These are phyloP conservation scores for Apiospora rasikravindrae DNA, from an alignment of 2,329 filamentous ascomycete species.

Conservation along the genomic window DNA sequence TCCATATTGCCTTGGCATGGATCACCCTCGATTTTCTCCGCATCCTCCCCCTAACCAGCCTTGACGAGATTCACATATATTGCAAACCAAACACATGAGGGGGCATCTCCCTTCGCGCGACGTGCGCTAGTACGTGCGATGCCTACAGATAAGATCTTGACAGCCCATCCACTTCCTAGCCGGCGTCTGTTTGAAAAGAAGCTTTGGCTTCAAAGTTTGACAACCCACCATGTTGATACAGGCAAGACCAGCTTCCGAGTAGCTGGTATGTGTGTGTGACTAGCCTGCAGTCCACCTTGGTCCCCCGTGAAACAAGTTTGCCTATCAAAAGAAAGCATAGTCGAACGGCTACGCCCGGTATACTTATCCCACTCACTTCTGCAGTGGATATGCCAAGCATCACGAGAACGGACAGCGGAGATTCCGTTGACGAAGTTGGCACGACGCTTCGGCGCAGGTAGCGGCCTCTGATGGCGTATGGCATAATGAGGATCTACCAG, in stretches of 20 bases:
- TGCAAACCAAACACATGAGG: neutral
- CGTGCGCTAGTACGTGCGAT: neutral
- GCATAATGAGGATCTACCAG: neutral
- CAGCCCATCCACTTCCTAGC: neutral
- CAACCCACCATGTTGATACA: neutral
- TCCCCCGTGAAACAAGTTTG: neutral
- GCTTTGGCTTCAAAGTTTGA: neutral
- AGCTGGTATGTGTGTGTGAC: neutral
- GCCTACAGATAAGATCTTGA: neutral
- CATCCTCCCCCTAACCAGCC: constrained; percentile 5
- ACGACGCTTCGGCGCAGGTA: neutral
- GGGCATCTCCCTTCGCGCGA: neutral
- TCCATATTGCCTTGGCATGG: neutral
- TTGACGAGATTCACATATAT: constrained; percentile 11
- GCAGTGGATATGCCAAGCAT: neutral
- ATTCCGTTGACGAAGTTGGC: neutral
- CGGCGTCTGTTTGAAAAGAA: neutral
- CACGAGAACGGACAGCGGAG: neutral
- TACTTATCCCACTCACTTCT: neutral
- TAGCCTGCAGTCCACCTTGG: neutral
- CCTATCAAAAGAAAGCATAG: neutral
- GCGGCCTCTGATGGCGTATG: neutral
- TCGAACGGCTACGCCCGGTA: neutral
- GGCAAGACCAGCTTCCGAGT: neutral
- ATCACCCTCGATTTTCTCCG: constrained; percentile 9